A percentile compares a stretch with the other conserved stretches of the same genome.
These are phyloP conservation scores for Plenodomus biglobosus DNA, from an alignment of 2,329 filamentous ascomycete species.

Conservation along the genomic window DNA sequence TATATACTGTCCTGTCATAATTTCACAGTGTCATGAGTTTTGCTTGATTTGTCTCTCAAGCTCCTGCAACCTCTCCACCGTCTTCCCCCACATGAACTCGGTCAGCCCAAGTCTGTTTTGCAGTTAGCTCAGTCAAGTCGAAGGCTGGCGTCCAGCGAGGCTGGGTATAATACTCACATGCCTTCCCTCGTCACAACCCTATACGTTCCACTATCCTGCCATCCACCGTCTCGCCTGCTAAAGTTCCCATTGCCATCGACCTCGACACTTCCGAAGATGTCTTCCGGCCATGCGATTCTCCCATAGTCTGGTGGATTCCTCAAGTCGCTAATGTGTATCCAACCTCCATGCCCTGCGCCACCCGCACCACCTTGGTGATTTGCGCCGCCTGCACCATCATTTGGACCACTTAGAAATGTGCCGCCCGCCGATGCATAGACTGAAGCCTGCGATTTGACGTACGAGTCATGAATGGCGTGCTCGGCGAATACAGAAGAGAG, in stretches of 20 bases:
- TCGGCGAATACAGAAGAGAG: slow-evolving; percentile 58
- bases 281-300: slow-evolving; percentile 65
- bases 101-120: slow-evolving; percentile 19
- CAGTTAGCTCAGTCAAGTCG: slow-evolving; percentile 5
- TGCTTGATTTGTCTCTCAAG: slow-evolving; percentile 24
- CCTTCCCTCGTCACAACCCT: slow-evolving; percentile 62
- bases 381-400: slow-evolving; percentile 57
- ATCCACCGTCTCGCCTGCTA: slow-evolving; percentile 57
- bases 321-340: slow-evolving; percentile 64
- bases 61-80: slow-evolving; percentile 20
- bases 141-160: too few relatives aligned
- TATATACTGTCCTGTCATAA: neutral
- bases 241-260: slow-evolving; percentile 61
- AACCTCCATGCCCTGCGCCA: slow-evolving; percentile 60
- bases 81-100: slow-evolving; percentile 26
- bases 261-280: slow-evolving; percentile 67
- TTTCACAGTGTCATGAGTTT: slow-evolving; percentile 6
- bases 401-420: slow-evolving; percentile 52
- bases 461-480: slow-evolving; percentile 58
- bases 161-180: slow-evolving; percentile 56
- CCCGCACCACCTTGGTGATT: slow-evolving; percentile 61
- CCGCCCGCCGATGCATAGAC: slow-evolving; percentile 62
- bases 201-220: slow-evolving; percentile 65
- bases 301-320: slow-evolving; percentile 64
- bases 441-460: slow-evolving; percentile 59